A percentile compares a stretch with the other conserved stretches of the same genome.
These are phyloP conservation scores for Colletotrichum sp. DNA, from an alignment of 2,329 filamentous ascomycete species.

Conservation along the genomic window DNA sequence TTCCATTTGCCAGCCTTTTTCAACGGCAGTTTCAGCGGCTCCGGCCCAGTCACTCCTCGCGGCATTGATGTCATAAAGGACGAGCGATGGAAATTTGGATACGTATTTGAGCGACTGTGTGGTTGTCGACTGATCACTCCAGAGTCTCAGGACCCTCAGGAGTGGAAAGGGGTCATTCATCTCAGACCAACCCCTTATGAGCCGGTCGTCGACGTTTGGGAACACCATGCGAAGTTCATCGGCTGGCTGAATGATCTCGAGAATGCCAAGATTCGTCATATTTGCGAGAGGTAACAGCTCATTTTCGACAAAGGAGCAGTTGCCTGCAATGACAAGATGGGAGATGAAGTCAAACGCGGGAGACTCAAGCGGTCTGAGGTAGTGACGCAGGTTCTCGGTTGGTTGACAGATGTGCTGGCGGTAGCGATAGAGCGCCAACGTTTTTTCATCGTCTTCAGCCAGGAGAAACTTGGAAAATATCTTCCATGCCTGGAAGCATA, in stretches of 20 bases:
- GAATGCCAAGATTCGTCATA: conserved; percentile 50
- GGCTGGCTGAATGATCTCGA: conserved; percentile 48
- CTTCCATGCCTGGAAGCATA: conserved; percentile 44
- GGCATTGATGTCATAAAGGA: conserved; percentile 47
- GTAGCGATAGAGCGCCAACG: conserved; percentile 41
- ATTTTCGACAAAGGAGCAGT: conserved; percentile 35
- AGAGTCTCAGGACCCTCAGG: conserved; percentile 50
- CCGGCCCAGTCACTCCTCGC: conserved; percentile 38
- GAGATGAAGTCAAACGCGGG: conserved; percentile 41
- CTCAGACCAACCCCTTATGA: conserved; percentile 51
- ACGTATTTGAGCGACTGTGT: conserved; percentile 44
- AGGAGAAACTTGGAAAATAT: conserved; percentile 38
- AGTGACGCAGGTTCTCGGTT: conserved; percentile 34
- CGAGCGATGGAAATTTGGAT: conserved; percentile 46
- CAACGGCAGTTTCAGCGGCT: conserved; percentile 23
- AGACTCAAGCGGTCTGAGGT: conserved; percentile 41
- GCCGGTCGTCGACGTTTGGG: conserved; percentile 46
- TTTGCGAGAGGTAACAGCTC: conserved; percentile 45
- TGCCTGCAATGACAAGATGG: conserved; percentile 42
- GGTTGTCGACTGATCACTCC: conserved; percentile 44
- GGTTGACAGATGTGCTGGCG: conserved; percentile 43
- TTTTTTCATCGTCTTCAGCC: conserved; percentile 34
- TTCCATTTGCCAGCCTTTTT: conserved; percentile 38
- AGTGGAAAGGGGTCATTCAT: conserved; percentile 46
- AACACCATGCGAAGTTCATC: conserved; percentile 31